Evolutionary conservation across 257 asterid genomes (phyloP).

Genomic region (Paulownia fortunei): DNA sequence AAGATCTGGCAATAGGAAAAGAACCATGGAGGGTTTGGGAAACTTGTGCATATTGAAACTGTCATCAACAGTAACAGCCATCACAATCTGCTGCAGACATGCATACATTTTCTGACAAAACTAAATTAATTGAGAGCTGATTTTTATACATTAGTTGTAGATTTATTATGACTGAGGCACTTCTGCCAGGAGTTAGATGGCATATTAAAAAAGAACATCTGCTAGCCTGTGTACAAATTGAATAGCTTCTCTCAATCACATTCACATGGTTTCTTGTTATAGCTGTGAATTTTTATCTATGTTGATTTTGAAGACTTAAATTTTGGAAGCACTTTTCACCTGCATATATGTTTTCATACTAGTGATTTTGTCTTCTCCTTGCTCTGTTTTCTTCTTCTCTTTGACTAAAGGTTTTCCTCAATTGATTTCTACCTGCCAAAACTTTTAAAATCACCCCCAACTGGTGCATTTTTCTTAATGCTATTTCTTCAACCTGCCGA

Average conservation of each 20-base stretch:
- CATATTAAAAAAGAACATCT: constrained; percentile 9
- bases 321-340: neutral
- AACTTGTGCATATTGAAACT: neutral
- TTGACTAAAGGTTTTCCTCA: neutral
- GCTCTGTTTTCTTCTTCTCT: neutral
- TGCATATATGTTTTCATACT: neutral
- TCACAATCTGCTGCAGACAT: constrained; percentile 4
- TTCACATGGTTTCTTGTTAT: constrained; percentile 20
- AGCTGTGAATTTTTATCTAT: neutral
- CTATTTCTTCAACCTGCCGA: neutral
- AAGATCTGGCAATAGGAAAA: constrained; percentile 2
- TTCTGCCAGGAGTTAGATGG: constrained; percentile 32
- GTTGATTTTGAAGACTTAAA: neutral
- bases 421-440: constrained; percentile 12
- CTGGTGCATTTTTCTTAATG: neutral
- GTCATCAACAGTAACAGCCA: neutral
- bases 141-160: constrained; percentile 11
- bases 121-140: constrained; percentile 19
- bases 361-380: too few species aligned
- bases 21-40: neutral
- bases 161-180: constrained; percentile 21
- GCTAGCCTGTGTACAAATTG: constrained; percentile 21
- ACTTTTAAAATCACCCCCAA: neutral
- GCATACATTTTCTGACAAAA: neutral
- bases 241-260: constrained; percentile 28